phyloP scores from a whole-genome alignment of 1,284 basidiomycete genomes.

The Austroboletus olivaceoglutinosus region DNA sequence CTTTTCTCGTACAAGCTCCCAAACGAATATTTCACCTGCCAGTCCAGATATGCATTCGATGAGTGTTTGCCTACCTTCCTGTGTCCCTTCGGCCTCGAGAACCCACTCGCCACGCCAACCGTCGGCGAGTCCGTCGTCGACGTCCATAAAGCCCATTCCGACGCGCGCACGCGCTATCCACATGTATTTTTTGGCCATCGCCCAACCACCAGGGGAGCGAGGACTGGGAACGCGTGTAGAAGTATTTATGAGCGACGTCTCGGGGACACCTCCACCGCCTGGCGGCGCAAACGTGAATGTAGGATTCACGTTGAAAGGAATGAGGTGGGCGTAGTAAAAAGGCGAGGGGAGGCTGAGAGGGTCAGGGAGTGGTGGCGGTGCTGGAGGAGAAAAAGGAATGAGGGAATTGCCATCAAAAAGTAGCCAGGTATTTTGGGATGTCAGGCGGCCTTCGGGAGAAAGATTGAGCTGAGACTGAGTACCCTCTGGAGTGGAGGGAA shows the following conservation, averaged over 20 bases:
- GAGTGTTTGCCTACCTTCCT: conserved; percentile 57
- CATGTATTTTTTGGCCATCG: conserved; percentile 53
- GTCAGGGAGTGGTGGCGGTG: conserved; percentile 50
- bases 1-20: conserved; percentile 64
- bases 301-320: conserved; percentile 49
- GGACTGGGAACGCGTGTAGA: conserved; percentile 48
- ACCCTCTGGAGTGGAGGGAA: conserved; percentile 41
- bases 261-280: conserved; percentile 32
- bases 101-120: conserved; percentile 77
- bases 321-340: conserved; percentile 68
- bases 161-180: conserved; percentile 57
- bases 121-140: conserved; percentile 47
- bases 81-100: conserved; percentile 70
- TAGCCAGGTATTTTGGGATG: conserved; percentile 53
- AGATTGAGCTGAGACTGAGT: conserved; percentile 26
- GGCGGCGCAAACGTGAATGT: conserved; percentile 39
- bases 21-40: conserved; percentile 39
- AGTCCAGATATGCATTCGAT: conserved; percentile 51
- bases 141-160: conserved; percentile 38
- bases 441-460: conserved; percentile 15
- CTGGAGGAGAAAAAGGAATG: conserved; percentile 54
- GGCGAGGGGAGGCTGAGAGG: conserved; percentile 65
- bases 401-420: conserved; percentile 62
- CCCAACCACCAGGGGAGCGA: conserved; percentile 54
- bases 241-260: conserved; percentile 43